phyloP scores from a whole-genome alignment of 257 asterid species.

The Leonotis leonurus region DNA sequence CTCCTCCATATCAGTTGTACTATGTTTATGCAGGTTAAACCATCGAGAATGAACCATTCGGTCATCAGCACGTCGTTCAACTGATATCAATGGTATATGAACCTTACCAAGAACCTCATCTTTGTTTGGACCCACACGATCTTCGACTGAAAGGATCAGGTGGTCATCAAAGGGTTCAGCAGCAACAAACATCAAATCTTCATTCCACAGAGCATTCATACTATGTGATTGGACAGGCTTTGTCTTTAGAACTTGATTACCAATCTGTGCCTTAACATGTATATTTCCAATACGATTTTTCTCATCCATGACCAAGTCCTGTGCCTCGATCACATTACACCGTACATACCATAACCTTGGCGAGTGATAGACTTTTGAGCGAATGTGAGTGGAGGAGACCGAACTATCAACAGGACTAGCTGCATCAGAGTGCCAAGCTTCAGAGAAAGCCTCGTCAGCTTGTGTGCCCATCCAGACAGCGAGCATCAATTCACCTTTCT shows the following conservation, averaged over 20 bases:
- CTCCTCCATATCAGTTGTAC: conserved; percentile 47
- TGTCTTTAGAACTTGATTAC: conserved; percentile 66
- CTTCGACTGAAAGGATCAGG: conserved; percentile 64
- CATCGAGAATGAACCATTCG: conserved; percentile 58
- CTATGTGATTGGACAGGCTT: conserved; percentile 47
- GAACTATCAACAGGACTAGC: conserved; percentile 43
- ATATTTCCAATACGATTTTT: conserved; percentile 52
- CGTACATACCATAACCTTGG: conserved; percentile 89
- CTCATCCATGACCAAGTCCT: conserved; percentile 58
- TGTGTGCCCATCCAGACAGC: conserved; percentile 97
- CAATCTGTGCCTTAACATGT: conserved; percentile 63
- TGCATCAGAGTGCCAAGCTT: conserved; percentile 87
- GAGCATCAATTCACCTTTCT: conserved; percentile 72
- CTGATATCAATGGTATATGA: conserved; percentile 51
- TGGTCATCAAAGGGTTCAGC: conserved; percentile 92
- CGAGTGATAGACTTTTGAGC: conserved; percentile 81
- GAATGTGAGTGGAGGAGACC: conserved; percentile 40
- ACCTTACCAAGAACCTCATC: conserved; percentile 63
- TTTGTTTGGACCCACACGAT: conserved; percentile 56
- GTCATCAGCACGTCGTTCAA: conserved; percentile 63
- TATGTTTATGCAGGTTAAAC: conserved; percentile 52
- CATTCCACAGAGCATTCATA: conserved; percentile 64
- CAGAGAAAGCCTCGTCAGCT: conserved; percentile 95
- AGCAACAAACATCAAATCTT: conserved; percentile 83
- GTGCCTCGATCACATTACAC: conserved; percentile 76